Percentiles rank a stretch among this genome's conserved stretches.
phyloP scores from a whole-genome alignment of 495 filamentous ascomycete genomes.

The Poronia punctata region DNA sequence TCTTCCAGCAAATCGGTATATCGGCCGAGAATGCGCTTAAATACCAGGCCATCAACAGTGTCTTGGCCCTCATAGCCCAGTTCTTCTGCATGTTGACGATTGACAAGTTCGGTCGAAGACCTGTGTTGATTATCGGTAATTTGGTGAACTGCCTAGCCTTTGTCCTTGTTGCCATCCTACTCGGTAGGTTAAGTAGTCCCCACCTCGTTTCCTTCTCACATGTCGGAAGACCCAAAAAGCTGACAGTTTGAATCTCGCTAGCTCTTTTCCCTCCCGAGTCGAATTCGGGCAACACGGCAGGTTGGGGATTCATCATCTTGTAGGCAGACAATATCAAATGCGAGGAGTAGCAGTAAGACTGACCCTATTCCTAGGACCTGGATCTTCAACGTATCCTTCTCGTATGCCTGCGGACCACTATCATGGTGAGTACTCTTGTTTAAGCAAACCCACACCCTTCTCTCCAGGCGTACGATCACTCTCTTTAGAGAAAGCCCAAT shows the following conservation, averaged over 20 bases:
- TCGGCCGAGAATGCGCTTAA: constrained; percentile 54
- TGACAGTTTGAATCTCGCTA: neutral
- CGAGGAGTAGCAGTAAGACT: constrained; percentile 3
- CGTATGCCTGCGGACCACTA: constrained; percentile 55
- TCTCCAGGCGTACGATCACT: too few relatives aligned
- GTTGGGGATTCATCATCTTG: constrained; percentile 66
- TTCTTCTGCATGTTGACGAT: constrained; percentile 61
- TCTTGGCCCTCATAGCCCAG: constrained; percentile 60
- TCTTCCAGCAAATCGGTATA: constrained; percentile 64
- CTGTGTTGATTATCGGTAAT: constrained; percentile 60
- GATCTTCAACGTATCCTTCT: constrained; percentile 66
- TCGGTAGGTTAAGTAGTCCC: constrained; percentile 8
- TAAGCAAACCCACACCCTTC: too few relatives aligned
- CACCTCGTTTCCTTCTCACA: too few relatives aligned
- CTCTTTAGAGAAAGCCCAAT: too few relatives aligned
- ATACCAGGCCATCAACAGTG: constrained; percentile 65
- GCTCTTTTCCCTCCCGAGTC: constrained; percentile 51
- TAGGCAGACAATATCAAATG: constrained; percentile 12
- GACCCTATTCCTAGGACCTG: constrained; percentile 41
- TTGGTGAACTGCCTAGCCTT: constrained; percentile 56
- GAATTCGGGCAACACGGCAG: constrained; percentile 47
- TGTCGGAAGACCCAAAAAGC: too few relatives aligned
- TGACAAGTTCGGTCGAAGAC: constrained; percentile 57
- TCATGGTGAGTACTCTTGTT: constrained; percentile 24
- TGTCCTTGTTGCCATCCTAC: constrained; percentile 26